A percentile compares a stretch with the other conserved stretches of the same genome.
These are phyloP conservation scores for Rhizopogon roseolus DNA, from an alignment of 768 basidiomycete species.

Conservation along the genomic window DNA sequence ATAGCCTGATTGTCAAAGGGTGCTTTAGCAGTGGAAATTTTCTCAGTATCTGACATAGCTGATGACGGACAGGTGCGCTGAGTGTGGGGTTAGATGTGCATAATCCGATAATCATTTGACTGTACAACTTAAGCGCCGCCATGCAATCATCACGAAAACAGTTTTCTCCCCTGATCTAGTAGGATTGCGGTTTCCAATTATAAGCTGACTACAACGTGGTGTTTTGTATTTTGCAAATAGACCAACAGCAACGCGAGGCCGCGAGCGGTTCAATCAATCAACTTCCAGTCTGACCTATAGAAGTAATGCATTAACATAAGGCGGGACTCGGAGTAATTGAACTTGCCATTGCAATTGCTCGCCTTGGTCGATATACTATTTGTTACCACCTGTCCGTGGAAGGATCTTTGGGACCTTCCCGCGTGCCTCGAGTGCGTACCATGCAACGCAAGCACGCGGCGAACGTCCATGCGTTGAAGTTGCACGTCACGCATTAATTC, in stretches of 20 bases:
- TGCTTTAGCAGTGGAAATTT: background rate
- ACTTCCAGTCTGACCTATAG: background rate
- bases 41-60: background rate
- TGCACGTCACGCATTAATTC: too few relatives aligned
- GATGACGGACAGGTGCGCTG: background rate
- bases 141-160: background rate
- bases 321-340: conserved; percentile 2
- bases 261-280: too few relatives aligned
- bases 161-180: background rate
- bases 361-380: background rate
- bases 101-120: background rate
- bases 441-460: too few relatives aligned
- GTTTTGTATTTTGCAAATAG: too few relatives aligned
- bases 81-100: background rate
- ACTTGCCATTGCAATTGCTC: background rate
- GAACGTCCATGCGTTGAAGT: too few relatives aligned
- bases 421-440: too few relatives aligned
- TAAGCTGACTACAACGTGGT: too few relatives aligned
- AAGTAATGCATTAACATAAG: conserved; percentile 1
- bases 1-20: conserved; percentile 6
- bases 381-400: too few relatives aligned
- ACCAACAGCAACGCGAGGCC: too few relatives aligned
- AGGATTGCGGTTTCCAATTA: too few relatives aligned
- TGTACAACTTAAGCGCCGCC: background rate
- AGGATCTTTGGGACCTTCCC: too few relatives aligned